Percentiles rank a stretch among this genome's conserved stretches.
Evolutionary conservation across 1,284 basidiomycete species (phyloP).

Genomic region (Heimioporus retisporus): DNA sequence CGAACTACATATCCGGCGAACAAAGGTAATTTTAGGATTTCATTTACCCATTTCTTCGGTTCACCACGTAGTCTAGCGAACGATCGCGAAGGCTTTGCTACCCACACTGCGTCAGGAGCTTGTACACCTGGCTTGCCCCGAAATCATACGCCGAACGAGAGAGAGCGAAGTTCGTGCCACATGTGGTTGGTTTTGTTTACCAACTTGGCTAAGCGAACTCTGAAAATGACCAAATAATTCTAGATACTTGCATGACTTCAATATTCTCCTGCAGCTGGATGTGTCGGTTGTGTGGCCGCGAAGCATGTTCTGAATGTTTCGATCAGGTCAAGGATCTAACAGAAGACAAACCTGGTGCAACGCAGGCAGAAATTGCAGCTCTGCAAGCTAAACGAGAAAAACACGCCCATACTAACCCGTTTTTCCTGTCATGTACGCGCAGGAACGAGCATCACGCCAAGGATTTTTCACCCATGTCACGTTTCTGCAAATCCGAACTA

Average conservation of each 20-base stretch:
- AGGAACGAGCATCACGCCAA: constrained; percentile 72
- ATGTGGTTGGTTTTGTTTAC: constrained; percentile 70
- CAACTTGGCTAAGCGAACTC: constrained; percentile 14
- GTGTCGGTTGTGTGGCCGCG: constrained; percentile 91
- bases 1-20: constrained; percentile 58
- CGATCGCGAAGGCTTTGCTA: constrained; percentile 77
- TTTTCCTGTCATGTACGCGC: constrained; percentile 77
- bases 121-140: constrained; percentile 68
- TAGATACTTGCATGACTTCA: constrained; percentile 94
- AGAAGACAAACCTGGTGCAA: constrained; percentile 58
- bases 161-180: constrained; percentile 86
- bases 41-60: constrained; percentile 6
- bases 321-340: constrained; percentile 75
- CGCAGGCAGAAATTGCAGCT: constrained; percentile 57
- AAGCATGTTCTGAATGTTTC: constrained; percentile 90
- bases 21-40: constrained; percentile 61
- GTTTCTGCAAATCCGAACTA: constrained; percentile 78
- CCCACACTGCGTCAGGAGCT: constrained; percentile 78
- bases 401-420: constrained; percentile 73
- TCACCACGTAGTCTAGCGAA: constrained; percentile 53
- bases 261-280: constrained; percentile 93
- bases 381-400: constrained; percentile 65
- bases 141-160: constrained; percentile 76
- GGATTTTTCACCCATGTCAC: constrained; percentile 85
- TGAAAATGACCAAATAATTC: constrained; percentile 14